phyloP scores from a whole-genome alignment of 192 early-diverging fungal species.

The Funneliformis geosporum region DNA sequence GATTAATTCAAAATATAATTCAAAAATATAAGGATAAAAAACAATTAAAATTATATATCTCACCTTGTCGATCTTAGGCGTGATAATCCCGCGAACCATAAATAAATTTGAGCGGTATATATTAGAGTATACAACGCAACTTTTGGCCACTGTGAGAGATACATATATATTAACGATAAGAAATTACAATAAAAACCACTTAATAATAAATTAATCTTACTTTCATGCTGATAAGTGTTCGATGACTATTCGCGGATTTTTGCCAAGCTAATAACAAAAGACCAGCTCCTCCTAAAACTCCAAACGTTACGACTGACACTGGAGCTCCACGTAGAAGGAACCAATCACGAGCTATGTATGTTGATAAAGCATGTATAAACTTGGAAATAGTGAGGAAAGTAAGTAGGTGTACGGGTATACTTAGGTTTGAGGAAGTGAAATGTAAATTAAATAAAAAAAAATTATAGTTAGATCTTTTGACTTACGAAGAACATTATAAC shows the following conservation, averaged over 20 bases:
- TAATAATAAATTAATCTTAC: neutral
- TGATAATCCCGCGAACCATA: constrained; percentile 43
- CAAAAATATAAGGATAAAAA: neutral
- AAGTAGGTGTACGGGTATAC: constrained; percentile 10
- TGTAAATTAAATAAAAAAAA: constrained; percentile 6
- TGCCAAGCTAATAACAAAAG: neutral
- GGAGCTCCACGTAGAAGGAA: constrained; percentile 1
- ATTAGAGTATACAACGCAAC: constrained; percentile 14
- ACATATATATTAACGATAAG: neutral
- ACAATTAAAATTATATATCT: neutral
- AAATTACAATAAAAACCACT: neutral
- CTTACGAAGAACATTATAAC: neutral
- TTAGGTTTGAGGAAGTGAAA: neutral
- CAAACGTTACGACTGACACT: constrained; percentile 11
- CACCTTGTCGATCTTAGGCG: neutral
- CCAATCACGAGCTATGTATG: constrained; percentile 19
- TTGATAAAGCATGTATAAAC: constrained; percentile 9
- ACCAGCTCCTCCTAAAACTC: constrained; percentile 7
- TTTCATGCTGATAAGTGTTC: neutral
- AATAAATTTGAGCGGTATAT: constrained; percentile 40
- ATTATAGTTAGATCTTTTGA: neutral
- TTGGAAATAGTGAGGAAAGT: constrained; percentile 6
- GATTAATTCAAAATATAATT: neutral
- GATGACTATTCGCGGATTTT: neutral
- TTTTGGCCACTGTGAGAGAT: constrained; percentile 5